Conservation (phyloP, 192 early-diverging fungal species). For the Gonapodya sp. region DNA sequence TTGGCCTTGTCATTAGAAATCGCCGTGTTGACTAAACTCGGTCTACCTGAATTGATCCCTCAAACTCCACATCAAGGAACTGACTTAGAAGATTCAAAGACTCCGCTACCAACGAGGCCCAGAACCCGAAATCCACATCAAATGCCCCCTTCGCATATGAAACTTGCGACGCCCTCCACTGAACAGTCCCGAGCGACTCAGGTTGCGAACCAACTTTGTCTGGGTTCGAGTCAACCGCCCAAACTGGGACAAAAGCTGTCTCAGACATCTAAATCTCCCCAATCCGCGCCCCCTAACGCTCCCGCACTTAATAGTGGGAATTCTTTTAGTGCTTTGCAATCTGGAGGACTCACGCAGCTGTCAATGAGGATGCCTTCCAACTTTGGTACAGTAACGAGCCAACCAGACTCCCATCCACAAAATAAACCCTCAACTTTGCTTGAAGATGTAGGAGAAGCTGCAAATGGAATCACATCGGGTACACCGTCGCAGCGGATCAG, state of each 20-base stretch:
- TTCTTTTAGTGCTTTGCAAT: background rate
- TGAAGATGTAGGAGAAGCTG: background rate
- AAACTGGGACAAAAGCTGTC: background rate
- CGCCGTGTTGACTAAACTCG: constrained; percentile 31
- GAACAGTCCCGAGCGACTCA: background rate
- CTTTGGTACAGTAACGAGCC: background rate
- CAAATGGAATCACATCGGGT: background rate
- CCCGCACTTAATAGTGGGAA: background rate
- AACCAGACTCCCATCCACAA: background rate
- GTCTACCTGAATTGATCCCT: constrained; percentile 26
- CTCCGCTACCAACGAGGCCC: background rate
- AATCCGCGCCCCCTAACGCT: background rate
- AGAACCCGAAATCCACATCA: background rate
- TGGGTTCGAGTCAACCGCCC: background rate
- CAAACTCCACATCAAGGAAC: background rate
- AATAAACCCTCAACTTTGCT: background rate
- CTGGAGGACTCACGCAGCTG: background rate
- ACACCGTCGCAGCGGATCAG: background rate
- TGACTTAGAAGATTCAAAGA: background rate
- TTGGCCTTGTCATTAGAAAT: constrained; percentile 13
- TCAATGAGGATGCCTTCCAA: background rate
- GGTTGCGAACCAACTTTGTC: background rate
- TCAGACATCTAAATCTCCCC: background rate
- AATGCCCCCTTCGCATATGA: too few species aligned
- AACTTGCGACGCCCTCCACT: background rate